Conservation (phyloP, 2,329 filamentous ascomycete genomes). For the Cercospora berteroae region DNA sequence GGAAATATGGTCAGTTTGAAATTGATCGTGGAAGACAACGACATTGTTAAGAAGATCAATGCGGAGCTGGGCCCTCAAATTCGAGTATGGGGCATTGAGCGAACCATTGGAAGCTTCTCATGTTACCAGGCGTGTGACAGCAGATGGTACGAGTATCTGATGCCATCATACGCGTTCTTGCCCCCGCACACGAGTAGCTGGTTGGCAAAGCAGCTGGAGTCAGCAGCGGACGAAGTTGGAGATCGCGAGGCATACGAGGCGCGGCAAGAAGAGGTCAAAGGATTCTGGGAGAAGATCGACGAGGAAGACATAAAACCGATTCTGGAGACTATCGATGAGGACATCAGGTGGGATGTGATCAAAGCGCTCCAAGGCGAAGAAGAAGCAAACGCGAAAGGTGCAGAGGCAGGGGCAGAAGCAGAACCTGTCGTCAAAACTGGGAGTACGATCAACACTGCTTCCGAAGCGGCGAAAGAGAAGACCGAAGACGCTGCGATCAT, state of each 20-base stretch:
- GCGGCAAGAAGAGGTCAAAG: slow-evolving; percentile 72
- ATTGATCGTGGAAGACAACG: slow-evolving; percentile 86
- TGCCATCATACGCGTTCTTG: slow-evolving; percentile 88
- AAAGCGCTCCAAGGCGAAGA: slow-evolving; percentile 55
- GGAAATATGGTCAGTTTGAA: slow-evolving; percentile 95
- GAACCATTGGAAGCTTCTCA: slow-evolving; percentile 87
- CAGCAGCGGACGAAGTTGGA: slow-evolving; percentile 70
- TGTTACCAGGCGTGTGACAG: slow-evolving; percentile 95
- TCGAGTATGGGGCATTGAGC: slow-evolving; percentile 87
- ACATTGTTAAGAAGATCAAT: slow-evolving; percentile 91
- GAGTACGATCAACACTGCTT: slow-evolving; percentile 14
- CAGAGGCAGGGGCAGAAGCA: slow-evolving; percentile 37
- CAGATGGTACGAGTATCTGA: slow-evolving; percentile 93
- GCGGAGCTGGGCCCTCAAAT: slow-evolving; percentile 81
- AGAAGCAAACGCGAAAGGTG: slow-evolving; percentile 36
- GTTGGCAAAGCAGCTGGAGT: slow-evolving; percentile 77
- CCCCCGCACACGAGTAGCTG: slow-evolving; percentile 88
- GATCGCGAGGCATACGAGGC: slow-evolving; percentile 66
- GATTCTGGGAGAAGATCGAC: slow-evolving; percentile 81
- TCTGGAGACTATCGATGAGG: slow-evolving; percentile 59
- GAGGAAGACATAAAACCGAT: slow-evolving; percentile 74
- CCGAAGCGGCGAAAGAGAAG: slow-evolving; percentile 26
- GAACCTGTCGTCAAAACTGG: slow-evolving; percentile 34
- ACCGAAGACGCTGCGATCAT: slow-evolving; percentile 36
- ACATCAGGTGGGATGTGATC: slow-evolving; percentile 61